A percentile compares a stretch with the other conserved stretches of the same genome.
Conservation (phyloP, 352 stramenopile genomes). For the Detonula confervacea region DNA sequence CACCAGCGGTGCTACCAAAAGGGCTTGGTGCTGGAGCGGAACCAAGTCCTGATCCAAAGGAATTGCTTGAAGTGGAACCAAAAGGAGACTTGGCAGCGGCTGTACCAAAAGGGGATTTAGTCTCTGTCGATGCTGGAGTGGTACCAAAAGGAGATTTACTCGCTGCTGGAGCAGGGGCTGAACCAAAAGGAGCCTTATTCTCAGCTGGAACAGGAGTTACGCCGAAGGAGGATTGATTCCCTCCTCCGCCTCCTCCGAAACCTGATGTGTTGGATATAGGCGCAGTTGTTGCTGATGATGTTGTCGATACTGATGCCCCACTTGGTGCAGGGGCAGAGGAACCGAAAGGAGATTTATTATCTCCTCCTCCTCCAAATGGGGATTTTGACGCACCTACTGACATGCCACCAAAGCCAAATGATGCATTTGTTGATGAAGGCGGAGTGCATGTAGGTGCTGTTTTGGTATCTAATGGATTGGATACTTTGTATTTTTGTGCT, state of each 20-base stretch:
- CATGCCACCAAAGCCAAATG: conserved; percentile 35
- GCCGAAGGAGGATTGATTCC: conserved; percentile 21
- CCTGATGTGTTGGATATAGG: conserved; percentile 7
- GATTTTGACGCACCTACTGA: conserved; percentile 35
- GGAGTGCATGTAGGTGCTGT: conserved; percentile 12
- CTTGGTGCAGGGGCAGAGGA: neutral
- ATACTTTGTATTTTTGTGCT: conserved; percentile 59
- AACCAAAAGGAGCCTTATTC: too few species aligned
- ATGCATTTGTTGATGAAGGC: conserved; percentile 10
- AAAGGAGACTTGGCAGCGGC: conserved; percentile 30
- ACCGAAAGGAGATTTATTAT: conserved; percentile 17
- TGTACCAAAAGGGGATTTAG: conserved; percentile 42
- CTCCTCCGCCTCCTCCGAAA: conserved; percentile 12
- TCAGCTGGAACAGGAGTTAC: too few species aligned
- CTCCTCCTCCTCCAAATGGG: conserved; percentile 15
- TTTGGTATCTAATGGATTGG: conserved; percentile 45
- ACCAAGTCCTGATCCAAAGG: neutral
- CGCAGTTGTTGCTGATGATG: conserved; percentile 13
- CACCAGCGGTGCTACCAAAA: too few species aligned
- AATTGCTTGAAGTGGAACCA: conserved; percentile 22
- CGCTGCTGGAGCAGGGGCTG: neutral
- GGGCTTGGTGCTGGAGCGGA: too few species aligned
- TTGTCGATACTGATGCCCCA: neutral
- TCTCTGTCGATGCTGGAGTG: neutral
- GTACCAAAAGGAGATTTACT: conserved; percentile 37